phyloP scores from a whole-genome alignment of 108 stramenopile species.

The Tribonema minus region DNA sequence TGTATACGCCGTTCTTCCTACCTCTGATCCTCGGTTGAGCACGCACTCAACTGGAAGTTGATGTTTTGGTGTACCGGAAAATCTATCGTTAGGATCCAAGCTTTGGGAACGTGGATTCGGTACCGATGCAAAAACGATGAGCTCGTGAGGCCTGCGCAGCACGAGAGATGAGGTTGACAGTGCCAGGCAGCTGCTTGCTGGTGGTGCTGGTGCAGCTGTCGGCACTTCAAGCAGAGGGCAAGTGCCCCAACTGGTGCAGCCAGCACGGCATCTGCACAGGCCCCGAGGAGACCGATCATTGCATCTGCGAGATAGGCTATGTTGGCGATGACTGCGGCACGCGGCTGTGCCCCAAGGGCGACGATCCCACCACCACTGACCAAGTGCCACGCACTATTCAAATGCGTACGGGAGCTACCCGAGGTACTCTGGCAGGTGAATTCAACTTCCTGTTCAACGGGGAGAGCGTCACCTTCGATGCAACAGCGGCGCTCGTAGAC shows the following conservation, averaged over 20 bases:
- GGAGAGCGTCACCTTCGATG: constrained; percentile 9
- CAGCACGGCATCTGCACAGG: constrained; percentile 44
- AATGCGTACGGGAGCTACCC: constrained; percentile 12
- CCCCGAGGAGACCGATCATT: constrained; percentile 38
- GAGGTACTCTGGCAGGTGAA: constrained; percentile 17
- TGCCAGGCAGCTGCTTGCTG: no score
- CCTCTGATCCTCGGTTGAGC: no score
- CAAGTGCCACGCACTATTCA: constrained; percentile 3
- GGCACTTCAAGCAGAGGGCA: background rate
- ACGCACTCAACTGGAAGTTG: no score
- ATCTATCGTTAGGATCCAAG: no score
- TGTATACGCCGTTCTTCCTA: no score
- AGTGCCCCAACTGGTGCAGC: constrained; percentile 49
- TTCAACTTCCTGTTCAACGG: constrained; percentile 28
- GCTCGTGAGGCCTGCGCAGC: no score
- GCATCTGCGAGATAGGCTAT: constrained; percentile 45
- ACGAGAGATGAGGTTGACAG: no score
- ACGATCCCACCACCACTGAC: constrained; percentile 31
- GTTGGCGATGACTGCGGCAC: constrained; percentile 26
- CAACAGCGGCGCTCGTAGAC: constrained; percentile 12
- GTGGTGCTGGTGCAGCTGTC: no score
- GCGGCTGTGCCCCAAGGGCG: constrained; percentile 35
- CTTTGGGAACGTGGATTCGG: no score
- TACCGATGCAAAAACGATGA: no score
- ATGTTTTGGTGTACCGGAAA: no score